Conservation (phyloP, 129 eudicot species). For the Pseudognaphalium luteoalbum region DNA sequence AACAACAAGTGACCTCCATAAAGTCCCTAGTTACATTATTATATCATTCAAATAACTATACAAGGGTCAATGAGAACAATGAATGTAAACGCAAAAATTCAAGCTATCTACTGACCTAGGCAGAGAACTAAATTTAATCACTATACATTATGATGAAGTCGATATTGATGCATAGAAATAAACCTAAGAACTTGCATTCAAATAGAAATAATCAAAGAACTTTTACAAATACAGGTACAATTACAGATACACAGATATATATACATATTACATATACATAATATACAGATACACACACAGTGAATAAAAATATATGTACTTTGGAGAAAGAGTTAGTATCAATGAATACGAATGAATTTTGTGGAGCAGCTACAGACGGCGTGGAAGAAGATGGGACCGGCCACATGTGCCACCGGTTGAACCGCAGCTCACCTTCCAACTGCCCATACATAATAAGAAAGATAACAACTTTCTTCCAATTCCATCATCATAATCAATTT, state of each 20-base stretch:
- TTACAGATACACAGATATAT: background rate
- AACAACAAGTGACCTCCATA: slow-evolving; percentile 18
- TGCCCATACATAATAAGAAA: slow-evolving; percentile 38
- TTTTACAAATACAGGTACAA: background rate
- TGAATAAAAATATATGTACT: slow-evolving; percentile 23
- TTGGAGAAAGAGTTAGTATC: slow-evolving; percentile 41
- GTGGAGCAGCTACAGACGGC: slow-evolving; percentile 34
- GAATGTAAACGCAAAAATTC: background rate
- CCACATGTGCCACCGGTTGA: slow-evolving; percentile 62
- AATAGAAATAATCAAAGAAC: background rate
- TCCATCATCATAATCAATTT: slow-evolving; percentile 40
- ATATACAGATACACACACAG: background rate
- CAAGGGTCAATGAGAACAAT: background rate
- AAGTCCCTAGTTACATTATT: background rate
- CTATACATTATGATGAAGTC: background rate
- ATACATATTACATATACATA: background rate
- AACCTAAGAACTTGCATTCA: background rate
- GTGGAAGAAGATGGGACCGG: slow-evolving; percentile 50
- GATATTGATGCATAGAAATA: too few species aligned
- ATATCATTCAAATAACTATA: background rate
- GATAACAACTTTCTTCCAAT: background rate
- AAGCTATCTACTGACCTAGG: background rate
- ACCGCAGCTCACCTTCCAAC: slow-evolving; percentile 48
- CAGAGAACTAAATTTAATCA: slow-evolving; percentile 6
- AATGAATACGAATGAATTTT: slow-evolving; percentile 24